Conservation (phyloP, 257 asterid species). For the Salvia hispanica region DNA sequence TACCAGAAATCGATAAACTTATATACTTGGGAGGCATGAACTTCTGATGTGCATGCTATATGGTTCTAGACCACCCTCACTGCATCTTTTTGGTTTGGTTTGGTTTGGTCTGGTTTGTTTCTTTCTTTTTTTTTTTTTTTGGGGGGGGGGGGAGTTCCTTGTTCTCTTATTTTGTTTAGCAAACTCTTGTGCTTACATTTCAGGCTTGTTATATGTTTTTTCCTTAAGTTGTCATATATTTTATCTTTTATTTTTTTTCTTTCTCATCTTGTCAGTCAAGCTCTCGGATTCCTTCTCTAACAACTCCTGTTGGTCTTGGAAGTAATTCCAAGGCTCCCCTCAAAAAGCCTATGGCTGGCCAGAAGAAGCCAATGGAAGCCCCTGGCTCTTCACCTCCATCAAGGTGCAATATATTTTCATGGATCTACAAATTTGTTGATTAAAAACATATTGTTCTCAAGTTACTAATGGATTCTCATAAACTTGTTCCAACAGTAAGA, state of each 20-base stretch:
- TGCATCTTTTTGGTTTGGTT: background rate
- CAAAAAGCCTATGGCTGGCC: conserved; percentile 70
- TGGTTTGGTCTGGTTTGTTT: too few species aligned
- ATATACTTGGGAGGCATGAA: conserved; percentile 4
- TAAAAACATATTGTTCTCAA: conserved; percentile 20
- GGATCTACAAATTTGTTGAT: conserved; percentile 2
- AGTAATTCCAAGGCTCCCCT: conserved; percentile 57
- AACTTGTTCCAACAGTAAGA: conserved; percentile 60
- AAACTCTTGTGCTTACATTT: background rate
- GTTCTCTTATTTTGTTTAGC: background rate
- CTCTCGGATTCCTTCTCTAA: conserved; percentile 55
- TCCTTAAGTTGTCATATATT: background rate
- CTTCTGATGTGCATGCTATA: conserved; percentile 3
- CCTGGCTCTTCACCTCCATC: conserved; percentile 84
- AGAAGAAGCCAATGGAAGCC: conserved; percentile 82
- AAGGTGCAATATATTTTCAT: conserved; percentile 49
- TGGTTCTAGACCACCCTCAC: background rate
- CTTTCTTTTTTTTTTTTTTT: background rate
- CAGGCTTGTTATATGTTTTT: conserved; percentile 2
- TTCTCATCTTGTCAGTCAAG: conserved; percentile 47
- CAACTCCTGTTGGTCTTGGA: conserved; percentile 51
- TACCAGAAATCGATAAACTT: conserved; percentile 18
- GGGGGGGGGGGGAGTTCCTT: too few species aligned
- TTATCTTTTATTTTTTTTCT: background rate
- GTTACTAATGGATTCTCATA: conserved; percentile 18